Percentiles rank a stretch among this genome's conserved stretches.
These are phyloP conservation scores for Panicum virgatum DNA, from an alignment of 202 grass and related monocot species.

Conservation along the genomic window DNA sequence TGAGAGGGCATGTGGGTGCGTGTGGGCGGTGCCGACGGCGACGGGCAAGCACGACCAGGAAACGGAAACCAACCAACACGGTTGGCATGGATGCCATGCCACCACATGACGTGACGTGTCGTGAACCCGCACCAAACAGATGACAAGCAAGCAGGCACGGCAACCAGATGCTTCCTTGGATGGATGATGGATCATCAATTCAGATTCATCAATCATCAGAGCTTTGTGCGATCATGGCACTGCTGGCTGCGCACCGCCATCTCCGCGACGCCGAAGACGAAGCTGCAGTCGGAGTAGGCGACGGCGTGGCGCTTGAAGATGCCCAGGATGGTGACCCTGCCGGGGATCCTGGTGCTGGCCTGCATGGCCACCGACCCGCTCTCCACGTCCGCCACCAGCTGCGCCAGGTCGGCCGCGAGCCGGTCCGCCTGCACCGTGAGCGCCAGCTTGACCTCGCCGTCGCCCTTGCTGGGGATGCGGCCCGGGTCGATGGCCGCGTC, in stretches of 20 bases:
- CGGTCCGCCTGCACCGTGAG: conserved; percentile 58
- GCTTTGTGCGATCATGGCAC: conserved; percentile 54
- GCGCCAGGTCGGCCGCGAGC: not conserved
- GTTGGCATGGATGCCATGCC: too few species aligned
- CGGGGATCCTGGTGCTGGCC: conserved; percentile 20
- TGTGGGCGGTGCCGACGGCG: not conserved
- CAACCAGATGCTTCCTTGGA: too few species aligned
- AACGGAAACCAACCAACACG: not conserved
- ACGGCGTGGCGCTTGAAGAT: conserved; percentile 63
- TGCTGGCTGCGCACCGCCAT: conserved; percentile 51
- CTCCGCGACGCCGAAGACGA: conserved; percentile 47
- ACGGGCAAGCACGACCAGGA: not conserved
- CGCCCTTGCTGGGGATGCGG: conserved; percentile 49
- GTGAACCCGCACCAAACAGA: too few species aligned
- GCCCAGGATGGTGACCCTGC: conserved; percentile 51
- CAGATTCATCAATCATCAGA: too few species aligned
- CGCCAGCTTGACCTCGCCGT: conserved; percentile 30
- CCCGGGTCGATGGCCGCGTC: conserved; percentile 42
- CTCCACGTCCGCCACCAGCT: conserved; percentile 35
- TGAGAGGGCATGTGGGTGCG: not conserved
- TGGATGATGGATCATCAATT: too few species aligned
- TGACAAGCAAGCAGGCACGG: too few species aligned
- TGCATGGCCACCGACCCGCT: conserved; percentile 18
- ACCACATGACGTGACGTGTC: too few species aligned
- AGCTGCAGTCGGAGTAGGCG: conserved; percentile 50